Evolutionary conservation across 768 basidiomycete genomes (phyloP), one percentile per base, ranked within the genome.

Genomic region (Suillus spraguei): DNA sequence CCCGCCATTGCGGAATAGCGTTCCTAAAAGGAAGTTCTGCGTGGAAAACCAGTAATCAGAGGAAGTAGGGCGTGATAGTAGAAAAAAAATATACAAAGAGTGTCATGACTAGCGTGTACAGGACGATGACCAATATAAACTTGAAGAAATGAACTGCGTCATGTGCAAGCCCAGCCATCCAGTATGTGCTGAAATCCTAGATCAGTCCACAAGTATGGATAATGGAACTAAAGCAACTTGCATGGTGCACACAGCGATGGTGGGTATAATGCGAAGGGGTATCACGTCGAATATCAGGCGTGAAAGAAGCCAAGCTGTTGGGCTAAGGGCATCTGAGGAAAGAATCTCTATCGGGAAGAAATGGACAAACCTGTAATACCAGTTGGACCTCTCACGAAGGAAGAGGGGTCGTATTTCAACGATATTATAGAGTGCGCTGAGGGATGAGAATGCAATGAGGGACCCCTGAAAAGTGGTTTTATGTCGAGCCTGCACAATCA

Each of bases 61-160:
- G 41, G 36, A 47, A 47, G 24, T 53, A 41, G 59, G 22, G 7
- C 36, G 35, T 20, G 33, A 35, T 9, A 63, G n/a, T 35, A 4
- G 14, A 39, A 49, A 65, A 28, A n/a, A 16, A 9, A 80, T 91
- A 65, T 69, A 94, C 93, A 73, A 86, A 96, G 47, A 97, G 83
- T 0, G 94, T 94, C 86, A 95, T 92, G 41, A 83, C 88, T 22
- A 97, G 80, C 0, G 89, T 89, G 72, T 89, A 97, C 24, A 97
- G 80, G 22, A 94, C 89, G 20, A 98, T 82, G 65, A 97, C 91
- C 70, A 98, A 85, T 24, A 97, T 80, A 78, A 92, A 99, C 71
- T 97, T 99, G 89, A 97, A 99, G 82, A 90, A 98, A 72, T 90
- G 82, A 0, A 88, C 84, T 2, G 94, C 87, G 49, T 91, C 84